Evolutionary conservation across 805 yeast species (phyloP).

Genomic region (Metschnikowia kofuensis): DNA sequence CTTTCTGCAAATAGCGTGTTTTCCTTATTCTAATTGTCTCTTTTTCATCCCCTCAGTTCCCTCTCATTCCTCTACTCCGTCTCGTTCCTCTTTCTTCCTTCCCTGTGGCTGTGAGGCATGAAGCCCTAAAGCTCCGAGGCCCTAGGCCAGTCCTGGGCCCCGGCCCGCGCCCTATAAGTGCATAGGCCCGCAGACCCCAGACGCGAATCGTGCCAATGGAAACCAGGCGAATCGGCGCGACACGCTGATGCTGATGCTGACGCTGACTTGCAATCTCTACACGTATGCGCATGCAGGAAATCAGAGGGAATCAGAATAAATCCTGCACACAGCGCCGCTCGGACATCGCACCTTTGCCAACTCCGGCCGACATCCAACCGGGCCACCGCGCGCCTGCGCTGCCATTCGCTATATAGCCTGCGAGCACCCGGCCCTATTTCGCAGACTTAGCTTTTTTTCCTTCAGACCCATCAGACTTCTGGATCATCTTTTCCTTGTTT

Average conservation of each 20-base stretch:
- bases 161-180: not conserved
- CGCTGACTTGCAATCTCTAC: not conserved
- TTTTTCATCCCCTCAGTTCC: too few relatives aligned
- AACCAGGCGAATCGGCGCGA: too few relatives aligned
- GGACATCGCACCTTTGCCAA: constrained; percentile 15
- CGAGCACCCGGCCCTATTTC: constrained; percentile 1
- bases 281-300: too few relatives aligned
- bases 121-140: too few relatives aligned
- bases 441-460: not conserved
- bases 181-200: not conserved
- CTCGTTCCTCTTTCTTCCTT: too few relatives aligned
- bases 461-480: not conserved
- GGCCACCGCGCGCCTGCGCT: constrained; percentile 1
- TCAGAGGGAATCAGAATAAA: too few relatives aligned
- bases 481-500: too few relatives aligned
- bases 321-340: constrained; percentile 8
- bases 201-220: too few relatives aligned
- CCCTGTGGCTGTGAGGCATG: too few relatives aligned
- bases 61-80: too few relatives aligned
- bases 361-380: constrained; percentile 32
- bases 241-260: not conserved
- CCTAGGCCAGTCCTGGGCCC: not conserved
- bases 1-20: too few relatives aligned
- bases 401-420: constrained; percentile 8
- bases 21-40: too few relatives aligned